Base-by-base conservation (phyloP, 495 filamentous ascomycete genomes). In the Chaetomium cochliodes region DNA sequence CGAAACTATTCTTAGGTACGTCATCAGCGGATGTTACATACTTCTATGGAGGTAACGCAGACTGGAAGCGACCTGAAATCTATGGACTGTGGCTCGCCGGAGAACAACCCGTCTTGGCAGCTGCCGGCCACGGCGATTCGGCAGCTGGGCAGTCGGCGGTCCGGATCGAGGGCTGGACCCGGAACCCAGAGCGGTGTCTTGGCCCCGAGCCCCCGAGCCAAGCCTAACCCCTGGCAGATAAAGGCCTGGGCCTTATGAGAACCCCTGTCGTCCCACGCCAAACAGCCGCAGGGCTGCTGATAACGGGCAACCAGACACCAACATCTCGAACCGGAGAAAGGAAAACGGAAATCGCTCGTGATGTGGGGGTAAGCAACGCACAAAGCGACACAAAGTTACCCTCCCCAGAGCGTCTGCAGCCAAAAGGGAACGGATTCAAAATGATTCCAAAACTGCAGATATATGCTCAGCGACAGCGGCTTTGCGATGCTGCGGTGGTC, bases 231-330 rank as follows among this genome's bases (percentile, higher is more conserved):
- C 49, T 53, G 59, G 33, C 58, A 51, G 44, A 39, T 23, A n/a
- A 46, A 37, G 58, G 26, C 20, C 44, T 41, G 46, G 58, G 26
- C 46, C 57, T 20, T 22, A 5, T 25, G 25, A 23, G n/a, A 46
- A 33, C 5, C 44, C 26, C 58, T 51, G 58, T 25, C 46, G 58
- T 37, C 46, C 26, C 44, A 50, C 58, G 18, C 13, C 6, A 15
- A 33, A n/a, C 44, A 49, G 53, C 18, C 33, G 30, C 5, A 50
- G 33, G 18, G 37, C 33, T 13, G n/a, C 33, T 58, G 56, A 58
- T 58, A 58, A 46, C 39, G 54, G 9, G 54, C 33, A 57, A 57
- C 33, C n/a, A 41, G 33, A 37, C 52, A 54, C 26, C 52, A 37
- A 16, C 52, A 55, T 55, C 52, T 33, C 52, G 4, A 33, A 8